Conservation (phyloP, 805 yeast genomes). For the Sungouiella blattae region DNA sequence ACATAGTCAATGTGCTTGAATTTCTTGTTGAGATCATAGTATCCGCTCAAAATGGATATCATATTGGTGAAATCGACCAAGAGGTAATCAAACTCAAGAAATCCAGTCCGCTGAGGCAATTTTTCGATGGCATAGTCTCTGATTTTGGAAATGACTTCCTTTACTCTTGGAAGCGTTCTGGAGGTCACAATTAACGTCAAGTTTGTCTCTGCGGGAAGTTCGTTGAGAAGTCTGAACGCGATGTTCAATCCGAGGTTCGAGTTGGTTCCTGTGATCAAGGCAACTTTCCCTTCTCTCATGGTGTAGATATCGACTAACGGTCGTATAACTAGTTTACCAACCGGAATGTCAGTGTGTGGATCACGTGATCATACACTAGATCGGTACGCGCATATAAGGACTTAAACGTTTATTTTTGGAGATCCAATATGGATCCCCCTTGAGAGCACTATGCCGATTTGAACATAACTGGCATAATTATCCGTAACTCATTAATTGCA, state of each 20-base stretch:
- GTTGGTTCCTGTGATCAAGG: constrained; percentile 41
- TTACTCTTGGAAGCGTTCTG: constrained; percentile 80
- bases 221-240: constrained; percentile 72
- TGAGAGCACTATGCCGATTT: too few species aligned
- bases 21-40: constrained; percentile 61
- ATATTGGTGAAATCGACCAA: constrained; percentile 87
- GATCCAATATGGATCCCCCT: too few species aligned
- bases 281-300: constrained; percentile 29
- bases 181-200: constrained; percentile 86
- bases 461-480: too few species aligned
- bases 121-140: constrained; percentile 35
- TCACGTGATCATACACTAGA: too few species aligned
- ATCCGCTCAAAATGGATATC: constrained; percentile 78
- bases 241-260: constrained; percentile 80
- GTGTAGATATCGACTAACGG: neutral
- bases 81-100: constrained; percentile 80
- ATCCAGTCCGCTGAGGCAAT: constrained; percentile 42
- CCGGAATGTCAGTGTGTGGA: too few species aligned
- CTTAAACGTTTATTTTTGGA: too few species aligned
- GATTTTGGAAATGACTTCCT: constrained; percentile 56
- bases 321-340: too few species aligned
- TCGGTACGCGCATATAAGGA: too few species aligned
- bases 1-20: constrained; percentile 71
- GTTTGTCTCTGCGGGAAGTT: constrained; percentile 48
- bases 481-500: too few species aligned